Conservation (phyloP, 2,329 filamentous ascomycete species). For the Canariomyces notabilis region DNA sequence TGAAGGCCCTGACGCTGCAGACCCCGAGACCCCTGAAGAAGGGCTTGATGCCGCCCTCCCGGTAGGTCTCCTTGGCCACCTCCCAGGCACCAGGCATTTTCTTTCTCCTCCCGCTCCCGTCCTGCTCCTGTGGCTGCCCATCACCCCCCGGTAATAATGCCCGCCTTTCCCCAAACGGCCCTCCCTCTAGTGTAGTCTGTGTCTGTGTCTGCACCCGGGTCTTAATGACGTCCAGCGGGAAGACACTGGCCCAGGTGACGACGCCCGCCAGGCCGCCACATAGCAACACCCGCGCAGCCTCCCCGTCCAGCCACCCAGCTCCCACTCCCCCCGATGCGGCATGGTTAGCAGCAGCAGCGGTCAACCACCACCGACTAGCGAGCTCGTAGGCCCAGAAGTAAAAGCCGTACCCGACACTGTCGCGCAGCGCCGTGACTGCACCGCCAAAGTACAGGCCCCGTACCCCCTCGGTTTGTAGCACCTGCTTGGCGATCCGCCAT, state of each 20-base stretch:
- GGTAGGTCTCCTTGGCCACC: conserved; percentile 63
- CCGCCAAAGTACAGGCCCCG: conserved; percentile 78
- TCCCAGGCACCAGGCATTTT: conserved; percentile 50
- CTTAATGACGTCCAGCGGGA: conserved; percentile 88
- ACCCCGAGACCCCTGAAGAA: conserved; percentile 74
- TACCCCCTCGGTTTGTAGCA: conserved; percentile 53
- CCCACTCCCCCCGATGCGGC: conserved; percentile 28
- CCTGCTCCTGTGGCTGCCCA: conserved; percentile 31
- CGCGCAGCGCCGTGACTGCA: conserved; percentile 71
- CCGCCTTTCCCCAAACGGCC: no score
- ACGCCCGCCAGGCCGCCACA: conserved; percentile 86
- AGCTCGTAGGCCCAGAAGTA: conserved; percentile 95
- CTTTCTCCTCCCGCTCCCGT: conserved; percentile 13
- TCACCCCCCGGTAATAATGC: conserved; percentile 16
- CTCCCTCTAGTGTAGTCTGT: no score
- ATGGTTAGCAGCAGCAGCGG: conserved; percentile 15
- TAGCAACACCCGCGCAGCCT: conserved; percentile 62
- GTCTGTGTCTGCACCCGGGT: conserved; percentile 85
- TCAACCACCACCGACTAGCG: conserved; percentile 46
- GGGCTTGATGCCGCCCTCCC: conserved; percentile 51
- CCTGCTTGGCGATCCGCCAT: conserved; percentile 58
- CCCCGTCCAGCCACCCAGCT: conserved; percentile 33
- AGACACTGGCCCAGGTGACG: conserved; percentile 83
- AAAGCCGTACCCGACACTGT: conserved; percentile 92
- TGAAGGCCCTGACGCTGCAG: conserved; percentile 80